Evolutionary conservation across 2,329 filamentous ascomycete genomes (phyloP).

Genomic region (Colletotrichum lindemuthianum): DNA sequence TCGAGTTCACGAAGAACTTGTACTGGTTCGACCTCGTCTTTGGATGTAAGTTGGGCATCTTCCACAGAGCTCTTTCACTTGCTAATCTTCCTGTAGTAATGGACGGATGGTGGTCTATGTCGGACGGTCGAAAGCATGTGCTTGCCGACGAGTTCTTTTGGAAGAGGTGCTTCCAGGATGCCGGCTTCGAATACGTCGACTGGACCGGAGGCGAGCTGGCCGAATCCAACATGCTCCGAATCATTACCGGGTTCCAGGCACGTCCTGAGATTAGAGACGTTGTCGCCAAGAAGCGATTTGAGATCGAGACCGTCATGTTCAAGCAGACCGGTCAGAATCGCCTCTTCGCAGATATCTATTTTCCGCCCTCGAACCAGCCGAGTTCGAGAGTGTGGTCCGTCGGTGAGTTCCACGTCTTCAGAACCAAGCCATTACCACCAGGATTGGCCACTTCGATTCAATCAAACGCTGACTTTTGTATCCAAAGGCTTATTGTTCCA

Average conservation of each 20-base stretch:
- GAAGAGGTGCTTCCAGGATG: slow-evolving; percentile 2
- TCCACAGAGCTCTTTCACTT: neutral
- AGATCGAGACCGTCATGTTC: slow-evolving; percentile 1
- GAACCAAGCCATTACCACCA: neutral
- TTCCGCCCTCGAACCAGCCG: slow-evolving; percentile 17
- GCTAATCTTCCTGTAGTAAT: neutral
- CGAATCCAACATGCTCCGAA: slow-evolving; percentile 3
- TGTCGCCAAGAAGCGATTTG: neutral
- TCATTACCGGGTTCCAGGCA: slow-evolving; percentile 6
- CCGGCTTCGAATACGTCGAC: neutral
- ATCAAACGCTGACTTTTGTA: too few relatives aligned
- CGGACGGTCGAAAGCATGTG: neutral
- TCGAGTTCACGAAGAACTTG: slow-evolving; percentile 43
- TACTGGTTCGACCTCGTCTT: slow-evolving; percentile 46
- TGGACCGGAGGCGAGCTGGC: slow-evolving; percentile 3
- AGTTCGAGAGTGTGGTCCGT: slow-evolving; percentile 30
- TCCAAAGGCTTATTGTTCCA: slow-evolving; percentile 42
- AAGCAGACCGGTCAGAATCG: slow-evolving; percentile 1
- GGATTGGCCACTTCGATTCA: neutral
- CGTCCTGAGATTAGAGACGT: neutral
- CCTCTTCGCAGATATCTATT: neutral
- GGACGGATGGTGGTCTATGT: slow-evolving; percentile 11
- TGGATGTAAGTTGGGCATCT: slow-evolving; percentile 34
- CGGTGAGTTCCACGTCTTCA: neutral
- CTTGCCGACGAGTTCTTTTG: slow-evolving; percentile 9